A percentile compares a stretch with the other conserved stretches of the same genome.
phyloP scores from a whole-genome alignment of 2,329 filamentous ascomycete species.

The Biscogniauxia mediterranea region DNA sequence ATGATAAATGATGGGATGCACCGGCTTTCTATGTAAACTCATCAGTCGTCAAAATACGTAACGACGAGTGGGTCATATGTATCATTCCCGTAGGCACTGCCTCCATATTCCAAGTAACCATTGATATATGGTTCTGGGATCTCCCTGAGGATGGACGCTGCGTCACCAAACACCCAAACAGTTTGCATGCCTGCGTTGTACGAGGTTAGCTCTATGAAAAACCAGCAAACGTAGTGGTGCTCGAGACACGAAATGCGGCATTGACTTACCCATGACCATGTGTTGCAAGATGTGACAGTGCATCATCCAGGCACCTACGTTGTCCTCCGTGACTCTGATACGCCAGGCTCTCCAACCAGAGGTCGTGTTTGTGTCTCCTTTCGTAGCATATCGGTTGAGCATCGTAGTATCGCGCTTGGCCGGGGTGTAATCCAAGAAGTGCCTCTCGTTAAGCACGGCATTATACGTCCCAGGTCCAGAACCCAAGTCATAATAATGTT shows the following conservation, averaged over 20 bases:
- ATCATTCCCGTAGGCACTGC: conserved; percentile 44
- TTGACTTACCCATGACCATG: conserved; percentile 50
- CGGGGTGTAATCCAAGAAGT: conserved; percentile 35
- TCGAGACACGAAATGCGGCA: neutral
- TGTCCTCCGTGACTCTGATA: conserved; percentile 39
- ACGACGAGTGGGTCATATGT: conserved; percentile 34
- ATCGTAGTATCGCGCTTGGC: conserved; percentile 49
- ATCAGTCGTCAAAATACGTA: conserved; percentile 20
- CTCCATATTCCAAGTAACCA: conserved; percentile 45
- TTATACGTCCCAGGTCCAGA: conserved; percentile 53
- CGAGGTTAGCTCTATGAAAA: neutral
- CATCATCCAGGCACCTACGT: conserved; percentile 61
- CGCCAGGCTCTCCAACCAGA: conserved; percentile 63
- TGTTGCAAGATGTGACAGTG: conserved; percentile 60
- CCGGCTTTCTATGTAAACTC: neutral
- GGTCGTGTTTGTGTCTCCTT: conserved; percentile 38
- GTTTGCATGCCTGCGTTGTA: conserved; percentile 35
- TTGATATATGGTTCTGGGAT: conserved; percentile 36
- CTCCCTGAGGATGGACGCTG: conserved; percentile 33
- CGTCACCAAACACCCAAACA: conserved; percentile 41
- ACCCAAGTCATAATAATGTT: conserved; percentile 53
- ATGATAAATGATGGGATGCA: neutral
- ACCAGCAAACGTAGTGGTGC: neutral
- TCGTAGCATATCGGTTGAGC: conserved; percentile 51
- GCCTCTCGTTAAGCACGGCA: conserved; percentile 45